Evolutionary conservation across 441 rosid species (phyloP).

Genomic region (Euphorbia corollata): DNA sequence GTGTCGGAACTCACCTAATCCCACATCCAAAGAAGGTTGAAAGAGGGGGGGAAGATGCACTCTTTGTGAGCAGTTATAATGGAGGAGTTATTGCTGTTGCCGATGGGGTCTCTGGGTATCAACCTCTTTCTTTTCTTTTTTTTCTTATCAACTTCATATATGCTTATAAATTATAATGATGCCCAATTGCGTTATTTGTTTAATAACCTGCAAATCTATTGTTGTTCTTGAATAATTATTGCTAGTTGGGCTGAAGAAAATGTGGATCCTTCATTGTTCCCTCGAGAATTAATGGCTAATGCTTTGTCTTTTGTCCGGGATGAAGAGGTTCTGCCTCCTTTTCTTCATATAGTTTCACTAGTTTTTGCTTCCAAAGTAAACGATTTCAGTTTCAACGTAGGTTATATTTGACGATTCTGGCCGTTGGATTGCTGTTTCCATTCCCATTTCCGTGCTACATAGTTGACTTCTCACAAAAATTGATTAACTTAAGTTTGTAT

Average conservation of each 20-base stretch:
- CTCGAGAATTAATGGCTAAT: slow-evolving; percentile 66
- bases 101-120: slow-evolving; percentile 88
- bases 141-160: background rate
- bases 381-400: too few relatives aligned
- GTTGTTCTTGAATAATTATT: background rate
- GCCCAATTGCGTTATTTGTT: slow-evolving; percentile 1
- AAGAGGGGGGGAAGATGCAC: slow-evolving; percentile 92
- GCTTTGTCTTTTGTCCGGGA: slow-evolving; percentile 52
- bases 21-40: slow-evolving; percentile 92
- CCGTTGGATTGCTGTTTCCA: too few relatives aligned
- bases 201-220: too few relatives aligned
- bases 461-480: background rate
- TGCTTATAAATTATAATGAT: background rate
- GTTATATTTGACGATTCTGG: too few relatives aligned
- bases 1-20: slow-evolving; percentile 60
- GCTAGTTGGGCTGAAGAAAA: slow-evolving; percentile 80
- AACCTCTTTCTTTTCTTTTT: background rate
- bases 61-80: slow-evolving; percentile 54
- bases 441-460: too few relatives aligned
- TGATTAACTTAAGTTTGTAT: background rate
- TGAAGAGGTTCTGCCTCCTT: slow-evolving; percentile 42
- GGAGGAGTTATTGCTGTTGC: slow-evolving; percentile 90
- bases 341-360: background rate
- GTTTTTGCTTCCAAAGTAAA: background rate
- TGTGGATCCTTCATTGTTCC: slow-evolving; percentile 89